A percentile compares a stretch with the other conserved stretches of the same genome.
These are phyloP conservation scores for Pseudomicrostroma phylloplanum DNA, from an alignment of 1,284 basidiomycete genomes.

Conservation along the genomic window DNA sequence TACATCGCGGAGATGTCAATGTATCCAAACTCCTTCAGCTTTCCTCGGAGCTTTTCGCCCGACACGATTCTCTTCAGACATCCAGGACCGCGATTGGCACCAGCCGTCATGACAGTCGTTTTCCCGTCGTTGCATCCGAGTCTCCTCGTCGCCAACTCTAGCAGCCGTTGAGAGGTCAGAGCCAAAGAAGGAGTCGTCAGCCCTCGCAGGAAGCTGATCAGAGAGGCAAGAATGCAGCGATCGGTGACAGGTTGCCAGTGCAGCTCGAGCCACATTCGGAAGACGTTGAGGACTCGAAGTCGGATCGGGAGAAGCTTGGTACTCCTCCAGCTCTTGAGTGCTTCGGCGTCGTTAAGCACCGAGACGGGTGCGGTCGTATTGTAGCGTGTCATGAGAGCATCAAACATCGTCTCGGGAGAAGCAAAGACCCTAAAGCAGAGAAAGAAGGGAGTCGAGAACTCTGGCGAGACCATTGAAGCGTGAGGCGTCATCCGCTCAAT, in stretches of 20 bases:
- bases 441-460: slow-evolving; percentile 83
- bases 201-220: slow-evolving; percentile 64
- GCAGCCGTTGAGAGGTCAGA: slow-evolving; percentile 63
- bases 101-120: slow-evolving; percentile 14
- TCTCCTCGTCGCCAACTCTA: slow-evolving; percentile 62
- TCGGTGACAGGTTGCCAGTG: slow-evolving; percentile 69
- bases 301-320: slow-evolving; percentile 80
- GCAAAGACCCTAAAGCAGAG: slow-evolving; percentile 92
- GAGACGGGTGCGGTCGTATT: slow-evolving; percentile 58
- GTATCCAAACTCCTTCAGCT: slow-evolving; percentile 18
- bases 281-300: slow-evolving; percentile 78
- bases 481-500: slow-evolving; percentile 96
- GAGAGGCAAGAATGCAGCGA: slow-evolving; percentile 54
- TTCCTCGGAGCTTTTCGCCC: slow-evolving; percentile 41
- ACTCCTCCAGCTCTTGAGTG: slow-evolving; percentile 71
- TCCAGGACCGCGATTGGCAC: slow-evolving; percentile 22
- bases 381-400: slow-evolving; percentile 72
- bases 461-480: slow-evolving; percentile 70
- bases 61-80: slow-evolving; percentile 45
- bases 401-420: slow-evolving; percentile 67
- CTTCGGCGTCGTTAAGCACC: slow-evolving; percentile 57
- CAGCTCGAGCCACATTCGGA: slow-evolving; percentile 85
- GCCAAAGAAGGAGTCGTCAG: slow-evolving; percentile 63
- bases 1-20: slow-evolving; percentile 37
- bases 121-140: slow-evolving; percentile 43